Conservation (phyloP, 495 filamentous ascomycete species). For the Penicillium cataractarum region DNA sequence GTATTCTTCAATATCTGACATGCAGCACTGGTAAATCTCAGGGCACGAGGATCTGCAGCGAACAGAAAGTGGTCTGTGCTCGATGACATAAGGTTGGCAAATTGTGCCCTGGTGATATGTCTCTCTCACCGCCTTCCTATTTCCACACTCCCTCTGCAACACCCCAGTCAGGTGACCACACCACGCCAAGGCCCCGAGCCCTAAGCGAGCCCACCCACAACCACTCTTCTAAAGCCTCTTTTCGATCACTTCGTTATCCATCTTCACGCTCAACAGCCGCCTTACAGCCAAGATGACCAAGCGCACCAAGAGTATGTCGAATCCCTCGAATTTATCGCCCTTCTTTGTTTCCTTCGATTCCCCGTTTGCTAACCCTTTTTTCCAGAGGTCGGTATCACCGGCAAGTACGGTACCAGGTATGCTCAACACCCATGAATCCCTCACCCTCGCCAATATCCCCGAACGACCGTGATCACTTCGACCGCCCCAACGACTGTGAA, state of each 20-base stretch:
- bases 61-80: conserved; percentile 1
- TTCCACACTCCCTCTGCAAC: background rate
- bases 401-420: conserved; percentile 73
- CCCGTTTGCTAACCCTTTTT: conserved; percentile 37
- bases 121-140: conserved; percentile 2
- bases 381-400: conserved; percentile 82
- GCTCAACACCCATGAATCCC: conserved; percentile 29
- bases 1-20: background rate
- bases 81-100: background rate
- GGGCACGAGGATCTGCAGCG: background rate
- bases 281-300: conserved; percentile 80
- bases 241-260: conserved; percentile 48
- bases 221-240: conserved; percentile 41
- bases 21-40: background rate
- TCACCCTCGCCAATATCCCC: conserved; percentile 24
- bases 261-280: conserved; percentile 50
- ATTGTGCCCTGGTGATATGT: background rate
- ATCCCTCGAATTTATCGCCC: conserved; percentile 8
- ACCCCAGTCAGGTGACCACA: conserved; percentile 28
- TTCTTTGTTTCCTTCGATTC: conserved; percentile 6
- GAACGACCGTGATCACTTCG: conserved; percentile 30
- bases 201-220: conserved; percentile 57
- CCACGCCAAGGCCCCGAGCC: conserved; percentile 36
- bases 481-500: background rate
- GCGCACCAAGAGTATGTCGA: conserved; percentile 80